Base-by-base conservation (phyloP, 208 protist species). In the Crithidia thermophila region DNA sequence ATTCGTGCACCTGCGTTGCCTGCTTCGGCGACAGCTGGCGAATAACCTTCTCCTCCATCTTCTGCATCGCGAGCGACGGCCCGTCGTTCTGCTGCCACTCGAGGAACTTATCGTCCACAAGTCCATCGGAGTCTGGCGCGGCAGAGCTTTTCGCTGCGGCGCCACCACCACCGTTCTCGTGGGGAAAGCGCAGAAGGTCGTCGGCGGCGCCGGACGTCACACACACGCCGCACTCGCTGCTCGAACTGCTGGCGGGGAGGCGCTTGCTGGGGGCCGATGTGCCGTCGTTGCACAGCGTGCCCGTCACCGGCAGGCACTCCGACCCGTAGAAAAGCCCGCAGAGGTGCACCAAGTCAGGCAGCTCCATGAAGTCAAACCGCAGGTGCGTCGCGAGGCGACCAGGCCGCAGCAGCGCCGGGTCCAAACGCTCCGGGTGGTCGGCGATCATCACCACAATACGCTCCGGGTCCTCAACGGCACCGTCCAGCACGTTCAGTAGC, bases 341-440 rank as follows among this genome's bases (percentile, higher is more conserved):
- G 3, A 75, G 23, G 14, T 34, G 51, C 14, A 63, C 21, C 23
- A 75, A 40, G 1, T 43, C 60, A 4, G 67, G 36, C 50, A 75
- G 40, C 25, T 75, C 52, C 3, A 75, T 52, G 61, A 63, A 75
- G 68, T 75, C 68, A 18, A 75, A 75, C 20, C 68, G 59, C 8
- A 75, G 7, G 40, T 75, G 68, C 30, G 60, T 75, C 11, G 59
- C 10, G 9, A 75, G 52, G 3, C 68, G 49, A 9, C 68, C 68
- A 9, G 68, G 60, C 11, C 68, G 68, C 46, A 75, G 60, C 53
- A 75, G 68, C n/a, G 68, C 68, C 3, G 68, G 68, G 52, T 75
- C 68, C 5, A 75, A 53, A 1, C 40, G 40, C 39, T 75, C 68
- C 1, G 68, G 68, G 53, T 75, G 68, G 27, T 75, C 68, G 10